Base-by-base conservation (phyloP, 768 basidiomycete genomes). In the Naematelia encephala region DNA sequence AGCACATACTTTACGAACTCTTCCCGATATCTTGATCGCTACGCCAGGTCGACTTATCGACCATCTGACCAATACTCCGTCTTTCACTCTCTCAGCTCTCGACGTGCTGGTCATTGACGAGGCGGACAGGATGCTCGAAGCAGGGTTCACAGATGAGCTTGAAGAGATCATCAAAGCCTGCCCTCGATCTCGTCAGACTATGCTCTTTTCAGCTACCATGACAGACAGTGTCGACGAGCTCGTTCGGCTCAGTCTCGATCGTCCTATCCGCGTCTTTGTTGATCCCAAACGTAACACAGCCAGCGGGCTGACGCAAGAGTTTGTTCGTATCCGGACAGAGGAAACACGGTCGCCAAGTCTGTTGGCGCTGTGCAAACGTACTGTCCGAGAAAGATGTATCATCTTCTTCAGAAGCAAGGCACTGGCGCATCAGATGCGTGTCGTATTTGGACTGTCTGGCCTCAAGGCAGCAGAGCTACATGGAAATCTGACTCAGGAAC, bases 171-270 rank as follows among this genome's bases (percentile, higher is more conserved):
- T 98, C 78, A 87, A 86, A 68, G 84, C 89, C 16, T 96, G 92
- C 73, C 92, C 92, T 1, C 60, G 77, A 54, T 74, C 72, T 13
- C 84, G 96, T 34, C 96, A 98, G 75, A 98, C 96, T 2, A 94
- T 99, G 91, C 82, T 99, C 34, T 99, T 99, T 79, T 96, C 92
- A 0, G 96, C 96, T 1, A 99, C 96, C 0, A 98, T 98, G 89
- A 97, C 93, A 3, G 96, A 99, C 77, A 88, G 89, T 1, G 88
- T 98, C 8, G 90, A 96, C 68, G 87, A 92, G 71, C 83, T 99
- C 49, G 89, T 98, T 57, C 86, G 86, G 70, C 87, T 98, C 83
- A 90, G 90, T 12, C 79, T 98, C 50, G 88, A 91, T 75, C 91
- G 88, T 74, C 96, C 96, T 4, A 90, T 93, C 8, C 84, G 93